Conservation (phyloP, 2,329 filamentous ascomycete genomes). For the Venturiaceae sp. region DNA sequence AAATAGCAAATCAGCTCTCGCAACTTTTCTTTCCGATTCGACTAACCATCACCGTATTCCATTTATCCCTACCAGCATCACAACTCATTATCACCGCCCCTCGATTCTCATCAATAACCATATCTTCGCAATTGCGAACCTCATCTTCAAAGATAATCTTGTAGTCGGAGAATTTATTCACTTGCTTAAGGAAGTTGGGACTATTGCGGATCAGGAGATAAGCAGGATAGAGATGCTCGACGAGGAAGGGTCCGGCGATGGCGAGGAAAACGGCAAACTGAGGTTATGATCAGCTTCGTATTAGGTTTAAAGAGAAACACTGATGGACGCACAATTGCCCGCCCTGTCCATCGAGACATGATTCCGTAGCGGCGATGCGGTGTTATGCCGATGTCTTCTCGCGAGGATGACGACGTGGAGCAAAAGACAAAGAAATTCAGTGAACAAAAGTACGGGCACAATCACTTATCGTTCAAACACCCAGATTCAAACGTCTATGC, state of each 20-base stretch:
- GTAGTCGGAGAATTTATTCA: slow-evolving; percentile 17
- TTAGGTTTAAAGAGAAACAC: neutral
- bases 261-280: slow-evolving; percentile 7
- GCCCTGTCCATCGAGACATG: neutral
- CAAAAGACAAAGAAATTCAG: too few relatives aligned
- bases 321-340: neutral
- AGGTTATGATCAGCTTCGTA: neutral
- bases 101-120: slow-evolving; percentile 24
- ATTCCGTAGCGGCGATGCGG: neutral
- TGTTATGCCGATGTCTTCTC: too few relatives aligned
- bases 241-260: slow-evolving; percentile 16
- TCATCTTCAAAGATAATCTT: slow-evolving; percentile 24
- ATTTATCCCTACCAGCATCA: slow-evolving; percentile 30
- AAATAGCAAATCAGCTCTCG: neutral
- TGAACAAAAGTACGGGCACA: too few relatives aligned
- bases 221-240: slow-evolving; percentile 17
- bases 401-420: too few relatives aligned
- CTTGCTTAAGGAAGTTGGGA: slow-evolving; percentile 14
- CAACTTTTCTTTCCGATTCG: too few relatives aligned
- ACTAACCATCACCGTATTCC: slow-evolving; percentile 36
- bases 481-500: too few relatives aligned
- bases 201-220: slow-evolving; percentile 15
- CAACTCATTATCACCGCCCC: slow-evolving; percentile 33
- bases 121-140: slow-evolving; percentile 35
- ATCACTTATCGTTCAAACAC: too few relatives aligned